These are phyloP conservation scores for Fragaria vesca DNA, from an alignment of 306 rosid species.

Conservation along the genomic window DNA sequence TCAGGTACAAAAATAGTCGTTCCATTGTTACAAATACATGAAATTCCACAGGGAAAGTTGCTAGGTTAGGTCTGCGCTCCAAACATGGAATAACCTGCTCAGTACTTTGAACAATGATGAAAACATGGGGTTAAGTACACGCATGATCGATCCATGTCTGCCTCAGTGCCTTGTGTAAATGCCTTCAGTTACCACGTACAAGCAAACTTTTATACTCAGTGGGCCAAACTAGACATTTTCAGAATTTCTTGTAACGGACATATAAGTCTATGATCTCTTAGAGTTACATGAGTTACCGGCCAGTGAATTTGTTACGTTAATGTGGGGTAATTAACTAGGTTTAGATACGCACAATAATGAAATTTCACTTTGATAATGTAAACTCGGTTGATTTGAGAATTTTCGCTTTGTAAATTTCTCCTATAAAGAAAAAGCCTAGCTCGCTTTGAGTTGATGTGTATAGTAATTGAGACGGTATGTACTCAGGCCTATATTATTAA, in stretches of 20 bases:
- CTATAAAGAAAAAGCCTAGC: too few relatives aligned
- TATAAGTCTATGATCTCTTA: not conserved
- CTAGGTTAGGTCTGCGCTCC: not conserved
- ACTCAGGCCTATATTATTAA: not conserved
- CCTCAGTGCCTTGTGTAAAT: not conserved
- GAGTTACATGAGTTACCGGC: not conserved
- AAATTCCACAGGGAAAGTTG: not conserved
- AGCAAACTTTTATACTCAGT: slow-evolving; percentile 9
- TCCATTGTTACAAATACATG: not conserved
- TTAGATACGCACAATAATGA: not conserved
- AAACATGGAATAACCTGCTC: not conserved
- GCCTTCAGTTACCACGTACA: slow-evolving; percentile 5
- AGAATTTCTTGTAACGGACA: not conserved
- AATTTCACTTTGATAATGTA: too few relatives aligned
- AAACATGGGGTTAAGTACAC: slow-evolving; percentile 13
- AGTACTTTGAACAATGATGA: slow-evolving; percentile 20
- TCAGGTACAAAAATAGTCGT: not conserved
- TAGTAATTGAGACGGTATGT: not conserved
- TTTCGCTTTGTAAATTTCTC: too few relatives aligned
- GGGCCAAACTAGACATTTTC: slow-evolving; percentile 1
- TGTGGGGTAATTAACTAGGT: not conserved
- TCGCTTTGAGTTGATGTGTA: not conserved
- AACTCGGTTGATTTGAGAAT: too few relatives aligned
- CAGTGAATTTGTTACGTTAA: not conserved
- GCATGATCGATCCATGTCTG: slow-evolving; percentile 16